Base-by-base conservation (phyloP, 257 asterid species). In the Plectranthus barbatus region DNA sequence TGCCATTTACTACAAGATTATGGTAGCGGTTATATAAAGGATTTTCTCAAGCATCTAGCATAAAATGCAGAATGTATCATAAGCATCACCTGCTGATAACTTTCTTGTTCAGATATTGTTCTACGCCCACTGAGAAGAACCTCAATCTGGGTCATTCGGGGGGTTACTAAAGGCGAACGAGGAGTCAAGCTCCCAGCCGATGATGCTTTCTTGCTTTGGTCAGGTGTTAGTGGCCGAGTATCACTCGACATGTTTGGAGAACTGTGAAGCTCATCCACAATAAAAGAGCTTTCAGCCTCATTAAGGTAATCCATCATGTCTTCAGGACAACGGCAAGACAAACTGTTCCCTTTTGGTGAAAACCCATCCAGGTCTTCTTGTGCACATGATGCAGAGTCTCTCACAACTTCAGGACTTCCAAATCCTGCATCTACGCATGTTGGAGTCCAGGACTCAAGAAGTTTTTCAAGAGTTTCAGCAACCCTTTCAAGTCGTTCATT, bases 401-500 rank as follows among this genome's bases (percentile, higher is more conserved):
- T 75, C 37, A 62, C 67, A 64, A 68, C 67, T 59, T 81, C 95
- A 45, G 95, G 96, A 74, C 86, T 84, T 62, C 76, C 81, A 42
- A 63, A 39, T 48, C 77, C 87, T 33, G 72, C 68, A 23, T 82
- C 85, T 14, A 72, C 59, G 73, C 77, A 65, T 77, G 77, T 75
- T 2, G 89, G 87, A 40, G 83, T 78, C 95, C 94, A 88, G 6
- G 93, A 79, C 68, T 93, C 99, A 37, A 93, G 81, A 70, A 93
- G 76, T 74, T 77, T 93, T 77, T 85, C 99, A 72, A 93, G 89
- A 70, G 94, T 78, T 61, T 90, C 95, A 7, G 83, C 80, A 74
- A 87, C 83, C 77, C 99, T 90, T 77, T 79, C 86, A 59, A 93
- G 90, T 41, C 99, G 77, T 66, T 90, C 96, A 60, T 93, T 90